Evolutionary conservation across 2,329 filamentous ascomycete genomes (phyloP), one percentile per base, ranked within the genome.

Genomic region (Botryotinia calthae): DNA sequence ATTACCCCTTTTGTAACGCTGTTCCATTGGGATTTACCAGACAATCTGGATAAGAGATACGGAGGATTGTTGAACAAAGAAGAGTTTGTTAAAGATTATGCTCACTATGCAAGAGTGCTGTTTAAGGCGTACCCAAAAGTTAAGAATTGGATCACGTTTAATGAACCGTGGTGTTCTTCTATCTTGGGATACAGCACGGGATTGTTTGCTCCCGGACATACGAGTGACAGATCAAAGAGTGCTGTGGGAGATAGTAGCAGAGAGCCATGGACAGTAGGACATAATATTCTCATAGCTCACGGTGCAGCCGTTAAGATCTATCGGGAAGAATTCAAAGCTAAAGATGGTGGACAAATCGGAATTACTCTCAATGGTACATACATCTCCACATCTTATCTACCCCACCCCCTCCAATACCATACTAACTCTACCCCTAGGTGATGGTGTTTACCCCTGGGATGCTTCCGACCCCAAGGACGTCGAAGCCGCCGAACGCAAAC

Each of bases 141-240:
- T 79, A 93, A 94, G 85, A 87, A 93, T 83, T 97, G 94, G 94
- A 93, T 95, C 82, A 96, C 93, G 40, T 94, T 95, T 84, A 96
- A 96, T 81, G 93, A 97, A 84, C 94, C 94, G 5, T 96, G 92
- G 90, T 97, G 93, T 83, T 93, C 89, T 76, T 89, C 91, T 70
- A 90, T 96, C 74, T 86, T 96, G 59, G 93, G 93, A 51, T 96
- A 95, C 83, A 92, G 87, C 80, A 89, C 87, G 59, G 94, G 94
- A 42, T 84, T 89, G 75, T 94, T 95, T 80, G 94, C 94, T 18
- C 94, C 94, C 0, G 94, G 94, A n/a, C 90, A 89, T 79, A 93
- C 90, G 10, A 94, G 91, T 77, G 90, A 96, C 82, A 88, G 93
- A 75, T 86, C 81, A 74, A 93, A 90, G 85, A 93, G 87, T 68